phyloP scores from a whole-genome alignment of 495 filamentous ascomycete genomes.

The Xylaria nigripes region DNA sequence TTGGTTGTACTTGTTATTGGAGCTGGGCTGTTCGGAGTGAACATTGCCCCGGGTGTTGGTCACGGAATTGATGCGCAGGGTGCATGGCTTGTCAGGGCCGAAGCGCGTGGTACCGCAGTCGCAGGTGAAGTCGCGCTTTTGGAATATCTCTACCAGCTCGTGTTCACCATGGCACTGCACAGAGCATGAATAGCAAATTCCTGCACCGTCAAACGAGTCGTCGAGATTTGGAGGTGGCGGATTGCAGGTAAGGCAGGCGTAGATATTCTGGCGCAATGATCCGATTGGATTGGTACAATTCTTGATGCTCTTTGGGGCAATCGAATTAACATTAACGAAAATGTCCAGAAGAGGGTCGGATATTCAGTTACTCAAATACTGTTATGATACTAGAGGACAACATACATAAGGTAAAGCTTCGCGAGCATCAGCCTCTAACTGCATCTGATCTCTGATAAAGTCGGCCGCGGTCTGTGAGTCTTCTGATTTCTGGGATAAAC shows the following conservation, averaged over 20 bases:
- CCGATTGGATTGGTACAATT: conserved; percentile 84
- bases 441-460: conserved; percentile 85
- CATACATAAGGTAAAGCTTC: conserved; percentile 84
- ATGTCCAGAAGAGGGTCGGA: neutral
- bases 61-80: conserved; percentile 61
- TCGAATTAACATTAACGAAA: conserved; percentile 10
- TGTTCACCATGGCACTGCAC: conserved; percentile 96
- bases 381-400: neutral
- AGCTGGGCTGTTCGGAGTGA: conserved; percentile 60
- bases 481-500: conserved; percentile 59
- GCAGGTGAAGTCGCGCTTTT: conserved; percentile 89
- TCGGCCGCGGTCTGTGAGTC: conserved; percentile 82
- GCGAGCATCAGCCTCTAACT: conserved; percentile 87
- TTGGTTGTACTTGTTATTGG: conserved; percentile 82
- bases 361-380: neutral
- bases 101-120: conserved; percentile 90
- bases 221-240: conserved; percentile 57
- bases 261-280: conserved; percentile 75
- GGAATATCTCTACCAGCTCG: conserved; percentile 90
- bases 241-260: conserved; percentile 88
- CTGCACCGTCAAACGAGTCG: conserved; percentile 64
- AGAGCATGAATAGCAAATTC: conserved; percentile 92
- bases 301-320: conserved; percentile 63
- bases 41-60: conserved; percentile 69
- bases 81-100: conserved; percentile 60